Base-by-base conservation (phyloP, 2,329 filamentous ascomycete genomes). In the Penicillium italicum region DNA sequence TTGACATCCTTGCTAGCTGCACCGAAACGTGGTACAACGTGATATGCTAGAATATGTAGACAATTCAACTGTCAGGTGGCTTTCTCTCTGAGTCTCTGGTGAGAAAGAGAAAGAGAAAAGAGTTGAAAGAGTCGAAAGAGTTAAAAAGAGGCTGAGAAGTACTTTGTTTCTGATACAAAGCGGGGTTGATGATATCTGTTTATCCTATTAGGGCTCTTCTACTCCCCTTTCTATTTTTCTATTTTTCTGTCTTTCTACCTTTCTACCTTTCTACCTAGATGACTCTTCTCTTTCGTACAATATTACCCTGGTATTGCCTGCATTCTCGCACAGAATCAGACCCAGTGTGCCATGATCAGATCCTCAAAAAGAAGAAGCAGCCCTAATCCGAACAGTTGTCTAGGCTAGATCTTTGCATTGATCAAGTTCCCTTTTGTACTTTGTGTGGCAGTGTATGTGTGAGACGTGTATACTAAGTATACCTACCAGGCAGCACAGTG, bases 11-110 rank as follows among this genome's bases (percentile, higher is more conserved):
- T 59, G 60, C 31, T 38, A 41, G 52, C 58, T 60, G 60, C 61
- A 64, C 55, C 55, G 62, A 62, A 64, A 65, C 62, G 62, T 65
- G 62, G 59, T 63, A 64, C 62, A 57, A 52, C 47, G 42, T 64
- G 62, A 64, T 63, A 63, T 63, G 61, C 46, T 24, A 45, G n/a
- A 38, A 38, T 9, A 37, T 24, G 22, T 14, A 28, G 20, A 34
- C 12, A 50, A 37, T 37, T 33, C 14, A 50, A 42, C 11, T 37
- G 40, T 37, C 40, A 37, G 43, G 43, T 47, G 41, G 12, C 26
- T 28, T 3, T 7, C 11, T 30, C 34, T n/a, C 18, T 49, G 18
- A 28, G 12, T 24, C 28, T 8, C 24, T 18, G 10, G 1, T 12
- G 12, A 7, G 3, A 24, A 24, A 7, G 3, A 24, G 14, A 36